Percentiles rank a stretch among this genome's conserved stretches.
phyloP scores from a whole-genome alignment of 2,329 filamentous ascomycete species.

The Geosmithia morbida region DNA sequence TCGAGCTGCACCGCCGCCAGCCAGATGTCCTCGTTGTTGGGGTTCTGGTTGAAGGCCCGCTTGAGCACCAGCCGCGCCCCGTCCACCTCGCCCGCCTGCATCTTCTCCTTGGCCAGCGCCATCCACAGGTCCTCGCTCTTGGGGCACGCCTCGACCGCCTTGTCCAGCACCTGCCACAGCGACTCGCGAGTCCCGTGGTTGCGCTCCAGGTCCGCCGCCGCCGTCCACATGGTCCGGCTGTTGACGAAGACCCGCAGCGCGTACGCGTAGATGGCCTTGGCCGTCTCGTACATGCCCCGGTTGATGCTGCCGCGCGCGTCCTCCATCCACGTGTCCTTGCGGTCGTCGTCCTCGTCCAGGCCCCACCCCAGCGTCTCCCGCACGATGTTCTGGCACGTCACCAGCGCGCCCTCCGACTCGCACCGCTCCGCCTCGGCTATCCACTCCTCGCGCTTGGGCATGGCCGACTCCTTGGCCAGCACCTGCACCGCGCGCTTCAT shows the following conservation, averaged over 20 bases:
- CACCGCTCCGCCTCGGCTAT: slow-evolving; percentile 89
- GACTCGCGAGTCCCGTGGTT: slow-evolving; percentile 75
- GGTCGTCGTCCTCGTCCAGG: slow-evolving; percentile 89
- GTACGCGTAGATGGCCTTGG: slow-evolving; percentile 86
- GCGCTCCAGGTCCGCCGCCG: slow-evolving; percentile 80
- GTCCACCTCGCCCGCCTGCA: slow-evolving; percentile 76
- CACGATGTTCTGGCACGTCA: slow-evolving; percentile 83
- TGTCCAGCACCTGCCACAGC: slow-evolving; percentile 75
- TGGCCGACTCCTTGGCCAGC: slow-evolving; percentile 79
- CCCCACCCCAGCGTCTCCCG: slow-evolving; percentile 86
- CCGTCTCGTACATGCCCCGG: slow-evolving; percentile 75
- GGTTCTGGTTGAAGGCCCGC: slow-evolving; percentile 85
- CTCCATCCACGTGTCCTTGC: slow-evolving; percentile 91
- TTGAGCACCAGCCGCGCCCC: slow-evolving; percentile 76
- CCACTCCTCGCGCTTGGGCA: slow-evolving; percentile 97
- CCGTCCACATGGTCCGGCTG: slow-evolving; percentile 78
- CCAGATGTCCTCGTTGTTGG: slow-evolving; percentile 97
- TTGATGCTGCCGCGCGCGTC: slow-evolving; percentile 75
- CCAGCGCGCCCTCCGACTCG: slow-evolving; percentile 75
- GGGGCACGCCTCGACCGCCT: slow-evolving; percentile 86
- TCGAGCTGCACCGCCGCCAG: slow-evolving; percentile 92
- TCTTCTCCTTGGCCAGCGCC: slow-evolving; percentile 89
- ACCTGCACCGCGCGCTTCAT: slow-evolving; percentile 91
- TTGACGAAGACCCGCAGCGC: slow-evolving; percentile 80
- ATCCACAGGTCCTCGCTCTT: slow-evolving; percentile 89